phyloP scores from a whole-genome alignment of 441 rosid genomes.

The Capsella rubella region DNA sequence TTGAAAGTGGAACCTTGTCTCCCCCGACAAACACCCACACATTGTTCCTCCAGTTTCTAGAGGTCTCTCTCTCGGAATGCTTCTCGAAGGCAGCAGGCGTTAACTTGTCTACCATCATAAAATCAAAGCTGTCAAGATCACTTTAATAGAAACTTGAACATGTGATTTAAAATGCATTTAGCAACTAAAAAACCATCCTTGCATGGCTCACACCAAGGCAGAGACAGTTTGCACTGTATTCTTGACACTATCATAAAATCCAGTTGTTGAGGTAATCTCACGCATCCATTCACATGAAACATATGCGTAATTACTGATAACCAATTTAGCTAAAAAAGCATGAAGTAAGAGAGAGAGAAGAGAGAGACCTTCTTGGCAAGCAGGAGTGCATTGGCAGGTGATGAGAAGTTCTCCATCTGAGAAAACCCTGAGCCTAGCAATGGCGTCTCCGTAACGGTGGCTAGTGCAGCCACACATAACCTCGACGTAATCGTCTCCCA shows the following conservation, averaged over 20 bases:
- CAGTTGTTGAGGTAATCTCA: conserved; percentile 36
- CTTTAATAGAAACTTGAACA: background rate
- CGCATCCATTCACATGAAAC: conserved; percentile 45
- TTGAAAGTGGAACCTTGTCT: conserved; percentile 85
- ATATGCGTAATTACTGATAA: conserved; percentile 54
- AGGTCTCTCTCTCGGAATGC: conserved; percentile 95
- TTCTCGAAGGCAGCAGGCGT: conserved; percentile 98
- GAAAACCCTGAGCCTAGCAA: conserved; percentile 97
- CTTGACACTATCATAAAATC: conserved; percentile 16
- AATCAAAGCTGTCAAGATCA: conserved; percentile 2
- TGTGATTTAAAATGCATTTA: conserved; percentile 8
- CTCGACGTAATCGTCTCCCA: conserved; percentile 76
- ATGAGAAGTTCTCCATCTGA: conserved; percentile 85
- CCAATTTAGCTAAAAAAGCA: conserved; percentile 33
- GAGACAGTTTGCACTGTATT: conserved; percentile 1
- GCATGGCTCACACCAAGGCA: background rate
- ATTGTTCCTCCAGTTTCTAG: conserved; percentile 93
- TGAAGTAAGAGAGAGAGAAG: background rate
- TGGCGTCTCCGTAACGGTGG: conserved; percentile 97
- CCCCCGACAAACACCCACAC: conserved; percentile 91
- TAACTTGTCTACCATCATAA: conserved; percentile 65
- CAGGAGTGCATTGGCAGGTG: conserved; percentile 98
- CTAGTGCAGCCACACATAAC: conserved; percentile 99
- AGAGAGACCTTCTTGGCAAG: conserved; percentile 86
- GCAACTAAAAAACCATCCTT: background rate